Evolutionary conservation across 257 asterid species (phyloP), one percentile per base, ranked within the genome.

Genomic region (Rehmannia glutinosa): DNA sequence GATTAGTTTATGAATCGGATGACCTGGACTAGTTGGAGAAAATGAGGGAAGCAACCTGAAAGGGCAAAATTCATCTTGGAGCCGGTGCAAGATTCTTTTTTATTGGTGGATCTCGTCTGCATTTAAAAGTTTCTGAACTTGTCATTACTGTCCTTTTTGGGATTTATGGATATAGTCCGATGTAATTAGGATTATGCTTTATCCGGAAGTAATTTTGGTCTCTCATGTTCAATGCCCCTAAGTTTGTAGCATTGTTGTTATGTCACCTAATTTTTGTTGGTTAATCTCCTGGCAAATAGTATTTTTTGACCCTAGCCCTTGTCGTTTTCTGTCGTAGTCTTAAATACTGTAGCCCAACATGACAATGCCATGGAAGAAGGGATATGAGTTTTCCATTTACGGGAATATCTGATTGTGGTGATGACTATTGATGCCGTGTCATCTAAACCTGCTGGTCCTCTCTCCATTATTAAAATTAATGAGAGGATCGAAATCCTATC

Each of bases 41-140:
- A 54, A 60, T 32, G 39, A 45, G 47, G 64, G 41, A 39, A 59
- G 49, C 59, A 43, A 23, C 25, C 64, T 28, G 63, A 32, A 27
- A 50, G 36, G 13, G 1, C n/a, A n/a, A n/a, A n/a, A n/a, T n/a
- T n/a, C n/a, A 24, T 50, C 27, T 41, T 11, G 64, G 55, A 60
- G 64, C 19, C 25, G 56, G 66, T 67, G 69, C 60, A 25, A 39
- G 73, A 76, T 61, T 58, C 27, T 16, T 41, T 71, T 49, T 33
- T 6, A 21, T 64, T 53, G 62, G 60, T 24, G 30, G 64, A 52
- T 70, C 52, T 60, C 56, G 39, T 54, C 42, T 71, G 70, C 62
- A 10, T n/a, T 53, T 67, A 19, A 43, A 38, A 32, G 62, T 57
- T 61, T 32, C 11, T 38, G 24, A 55, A 68, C 43, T 62, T 58